Evolutionary conservation across 306 rosid species (phyloP).

Genomic region (Fagus crenata): DNA sequence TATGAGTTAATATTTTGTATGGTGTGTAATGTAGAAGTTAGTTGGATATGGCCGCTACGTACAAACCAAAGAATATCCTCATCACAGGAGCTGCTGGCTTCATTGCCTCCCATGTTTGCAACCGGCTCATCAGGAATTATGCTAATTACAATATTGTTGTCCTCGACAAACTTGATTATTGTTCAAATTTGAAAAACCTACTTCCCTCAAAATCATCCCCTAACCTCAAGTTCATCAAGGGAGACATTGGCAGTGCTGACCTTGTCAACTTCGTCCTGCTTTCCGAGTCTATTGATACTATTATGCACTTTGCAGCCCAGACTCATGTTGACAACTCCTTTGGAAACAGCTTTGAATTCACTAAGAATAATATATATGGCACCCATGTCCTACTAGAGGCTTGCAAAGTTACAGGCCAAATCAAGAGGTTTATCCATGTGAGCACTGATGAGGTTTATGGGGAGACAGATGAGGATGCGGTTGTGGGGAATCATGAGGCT

Average conservation of each 20-base stretch:
- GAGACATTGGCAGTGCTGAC: slow-evolving; percentile 58
- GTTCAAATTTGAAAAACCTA: slow-evolving; percentile 57
- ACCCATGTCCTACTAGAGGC: slow-evolving; percentile 69
- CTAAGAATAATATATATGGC: slow-evolving; percentile 60
- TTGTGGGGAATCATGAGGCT: slow-evolving; percentile 63
- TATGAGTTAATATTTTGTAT: slow-evolving; percentile 1
- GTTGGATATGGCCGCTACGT: slow-evolving; percentile 36
- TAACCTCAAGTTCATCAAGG: slow-evolving; percentile 57
- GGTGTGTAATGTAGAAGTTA: slow-evolving; percentile 27
- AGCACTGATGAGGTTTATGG: slow-evolving; percentile 69
- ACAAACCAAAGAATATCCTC: slow-evolving; percentile 56
- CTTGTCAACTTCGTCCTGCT: slow-evolving; percentile 54
- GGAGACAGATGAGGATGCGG: slow-evolving; percentile 60
- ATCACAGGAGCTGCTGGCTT: slow-evolving; percentile 77
- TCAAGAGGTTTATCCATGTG: slow-evolving; percentile 60
- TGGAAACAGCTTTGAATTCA: slow-evolving; percentile 63
- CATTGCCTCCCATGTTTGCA: slow-evolving; percentile 71
- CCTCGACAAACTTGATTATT: slow-evolving; percentile 69
- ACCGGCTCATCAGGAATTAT: slow-evolving; percentile 49
- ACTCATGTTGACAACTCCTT: slow-evolving; percentile 65
- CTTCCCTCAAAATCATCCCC: slow-evolving; percentile 44
- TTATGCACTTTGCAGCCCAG: slow-evolving; percentile 73
- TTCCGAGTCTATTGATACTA: slow-evolving; percentile 54
- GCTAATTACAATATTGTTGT: slow-evolving; percentile 49
- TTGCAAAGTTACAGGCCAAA: slow-evolving; percentile 50